These are phyloP conservation scores for Sporothrix pallida DNA, from an alignment of 2,329 filamentous ascomycete genomes.

Conservation along the genomic window DNA sequence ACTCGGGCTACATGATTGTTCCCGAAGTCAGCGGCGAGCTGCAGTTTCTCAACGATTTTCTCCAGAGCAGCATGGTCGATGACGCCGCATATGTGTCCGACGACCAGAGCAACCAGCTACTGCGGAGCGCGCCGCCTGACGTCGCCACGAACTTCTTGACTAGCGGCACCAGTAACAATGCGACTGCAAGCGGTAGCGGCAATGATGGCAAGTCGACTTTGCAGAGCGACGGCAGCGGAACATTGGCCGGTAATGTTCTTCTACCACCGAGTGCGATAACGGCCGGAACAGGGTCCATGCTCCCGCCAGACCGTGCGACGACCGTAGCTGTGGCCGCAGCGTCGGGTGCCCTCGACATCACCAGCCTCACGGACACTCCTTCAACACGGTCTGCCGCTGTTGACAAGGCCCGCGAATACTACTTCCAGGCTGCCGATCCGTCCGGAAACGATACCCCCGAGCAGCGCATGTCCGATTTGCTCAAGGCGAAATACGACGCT, in stretches of 20 bases:
- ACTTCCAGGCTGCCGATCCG: slow-evolving; percentile 94
- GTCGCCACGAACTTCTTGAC: slow-evolving; percentile 58
- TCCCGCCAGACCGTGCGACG: slow-evolving; percentile 54
- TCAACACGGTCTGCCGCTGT: slow-evolving; percentile 49
- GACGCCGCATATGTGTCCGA: slow-evolving; percentile 75
- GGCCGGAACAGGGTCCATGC: slow-evolving; percentile 57
- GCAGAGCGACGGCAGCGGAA: slow-evolving; percentile 6
- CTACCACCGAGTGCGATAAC: slow-evolving; percentile 46
- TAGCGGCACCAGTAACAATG: slow-evolving; percentile 47
- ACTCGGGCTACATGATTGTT: slow-evolving; percentile 91
- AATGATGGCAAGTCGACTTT: slow-evolving; percentile 42
- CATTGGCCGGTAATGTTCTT: slow-evolving; percentile 41
- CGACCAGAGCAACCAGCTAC: slow-evolving; percentile 59
- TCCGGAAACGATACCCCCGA: slow-evolving; percentile 84
- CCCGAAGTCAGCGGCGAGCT: slow-evolving; percentile 97
- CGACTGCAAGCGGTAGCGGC: slow-evolving; percentile 41
- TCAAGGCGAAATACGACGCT: slow-evolving; percentile 95
- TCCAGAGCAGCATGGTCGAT: slow-evolving; percentile 89
- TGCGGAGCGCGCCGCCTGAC: slow-evolving; percentile 52
- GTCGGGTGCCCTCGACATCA: slow-evolving; percentile 25
- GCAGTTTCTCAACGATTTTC: slow-evolving; percentile 93
- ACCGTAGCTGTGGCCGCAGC: not conserved
- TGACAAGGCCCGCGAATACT: slow-evolving; percentile 85
- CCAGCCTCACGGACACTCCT: not conserved
- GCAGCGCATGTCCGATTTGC: slow-evolving; percentile 91